Evolutionary conservation across 257 asterid genomes (phyloP).

Genomic region (Solanum clarkiae): DNA sequence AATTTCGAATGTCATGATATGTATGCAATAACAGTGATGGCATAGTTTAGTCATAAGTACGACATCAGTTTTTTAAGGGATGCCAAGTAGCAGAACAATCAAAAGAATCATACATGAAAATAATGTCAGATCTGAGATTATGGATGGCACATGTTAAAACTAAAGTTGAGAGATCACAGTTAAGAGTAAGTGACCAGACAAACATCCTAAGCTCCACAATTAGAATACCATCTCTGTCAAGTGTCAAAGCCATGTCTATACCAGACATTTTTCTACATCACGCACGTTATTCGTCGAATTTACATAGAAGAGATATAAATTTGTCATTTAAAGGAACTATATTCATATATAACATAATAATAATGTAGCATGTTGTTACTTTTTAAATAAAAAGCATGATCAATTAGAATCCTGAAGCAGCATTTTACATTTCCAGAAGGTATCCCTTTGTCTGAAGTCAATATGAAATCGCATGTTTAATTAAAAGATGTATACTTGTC

Average conservation of each 20-base stretch:
- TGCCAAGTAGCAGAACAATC: background rate
- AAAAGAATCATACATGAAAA: background rate
- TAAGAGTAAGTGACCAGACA: background rate
- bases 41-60: background rate
- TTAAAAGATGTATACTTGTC: background rate
- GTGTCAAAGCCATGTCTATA: background rate
- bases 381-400: background rate
- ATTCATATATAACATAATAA: background rate
- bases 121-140: background rate
- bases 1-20: background rate
- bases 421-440: background rate
- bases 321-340: background rate
- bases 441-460: background rate
- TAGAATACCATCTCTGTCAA: background rate
- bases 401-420: background rate
- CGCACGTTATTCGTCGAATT: background rate
- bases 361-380: background rate
- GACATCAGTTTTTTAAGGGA: background rate
- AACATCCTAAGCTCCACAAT: background rate
- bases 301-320: background rate
- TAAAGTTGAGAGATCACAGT: background rate
- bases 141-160: background rate
- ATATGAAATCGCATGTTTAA: background rate
- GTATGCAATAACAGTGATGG: background rate
- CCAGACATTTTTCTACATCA: background rate